Percentiles rank a stretch among this genome's conserved stretches.
phyloP scores from a whole-genome alignment of 371 early-diverging fungal species.

The Syncephalis fuscata region DNA sequence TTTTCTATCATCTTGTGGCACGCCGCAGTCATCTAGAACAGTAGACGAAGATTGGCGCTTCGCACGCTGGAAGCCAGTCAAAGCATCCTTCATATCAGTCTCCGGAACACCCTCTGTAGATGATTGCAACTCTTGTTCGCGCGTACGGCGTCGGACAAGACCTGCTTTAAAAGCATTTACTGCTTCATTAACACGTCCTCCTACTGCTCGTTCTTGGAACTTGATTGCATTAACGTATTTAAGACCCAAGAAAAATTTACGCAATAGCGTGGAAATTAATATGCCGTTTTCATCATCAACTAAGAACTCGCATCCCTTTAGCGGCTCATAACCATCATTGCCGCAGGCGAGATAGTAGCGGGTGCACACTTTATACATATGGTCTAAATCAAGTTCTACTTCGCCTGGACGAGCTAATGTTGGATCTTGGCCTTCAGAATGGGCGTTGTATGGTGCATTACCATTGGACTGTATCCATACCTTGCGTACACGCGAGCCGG shows the following conservation, averaged over 20 bases:
- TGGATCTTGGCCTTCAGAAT: constrained; percentile 11
- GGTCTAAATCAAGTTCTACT: constrained; percentile 17
- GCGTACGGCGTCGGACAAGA: constrained; percentile 10
- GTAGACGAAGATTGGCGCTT: constrained; percentile 1
- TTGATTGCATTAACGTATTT: constrained; percentile 26
- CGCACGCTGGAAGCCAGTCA: constrained; percentile 4
- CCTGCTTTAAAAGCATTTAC: constrained; percentile 6
- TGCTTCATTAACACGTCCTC: constrained; percentile 2
- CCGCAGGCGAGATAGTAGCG: constrained; percentile 36
- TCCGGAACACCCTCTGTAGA: background rate
- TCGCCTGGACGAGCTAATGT: constrained; percentile 12
- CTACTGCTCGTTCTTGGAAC: constrained; percentile 7
- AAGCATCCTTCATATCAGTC: background rate
- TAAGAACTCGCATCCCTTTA: constrained; percentile 19
- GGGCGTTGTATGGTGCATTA: background rate
- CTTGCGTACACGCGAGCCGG: constrained; percentile 22
- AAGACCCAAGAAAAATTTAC: constrained; percentile 33
- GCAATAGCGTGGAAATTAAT: constrained; percentile 23
- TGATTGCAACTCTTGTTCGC: background rate
- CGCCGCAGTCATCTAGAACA: background rate
- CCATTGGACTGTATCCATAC: constrained; percentile 3
- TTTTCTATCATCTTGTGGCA: constrained; percentile 3
- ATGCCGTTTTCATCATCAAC: constrained; percentile 42
- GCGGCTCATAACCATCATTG: constrained; percentile 31
- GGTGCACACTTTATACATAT: constrained; percentile 28